These are phyloP conservation scores for Cryomyces antarcticus DNA, from an alignment of 495 filamentous ascomycete genomes.

Conservation along the genomic window DNA sequence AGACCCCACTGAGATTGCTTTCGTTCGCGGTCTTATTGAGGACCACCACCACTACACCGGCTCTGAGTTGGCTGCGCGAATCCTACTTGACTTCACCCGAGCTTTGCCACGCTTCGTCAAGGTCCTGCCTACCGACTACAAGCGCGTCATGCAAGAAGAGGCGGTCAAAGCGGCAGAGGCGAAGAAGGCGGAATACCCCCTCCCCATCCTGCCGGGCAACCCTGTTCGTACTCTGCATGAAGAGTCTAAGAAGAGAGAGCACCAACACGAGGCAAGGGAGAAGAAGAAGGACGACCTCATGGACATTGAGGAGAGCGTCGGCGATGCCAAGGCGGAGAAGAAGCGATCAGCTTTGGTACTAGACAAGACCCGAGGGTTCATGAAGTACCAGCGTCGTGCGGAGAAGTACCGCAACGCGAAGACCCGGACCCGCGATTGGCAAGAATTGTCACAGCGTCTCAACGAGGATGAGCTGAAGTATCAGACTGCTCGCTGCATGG, in stretches of 20 bases:
- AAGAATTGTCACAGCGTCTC: constrained; percentile 71
- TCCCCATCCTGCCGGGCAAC: constrained; percentile 55
- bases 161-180: constrained; percentile 66
- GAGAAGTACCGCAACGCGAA: constrained; percentile 88
- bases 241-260: constrained; percentile 38
- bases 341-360: constrained; percentile 82
- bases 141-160: constrained; percentile 77
- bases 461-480: constrained; percentile 97
- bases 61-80: constrained; percentile 86
- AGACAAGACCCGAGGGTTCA: constrained; percentile 96
- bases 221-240: constrained; percentile 26
- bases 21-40: constrained; percentile 81
- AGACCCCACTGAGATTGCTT: constrained; percentile 84
- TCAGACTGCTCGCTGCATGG: constrained; percentile 97
- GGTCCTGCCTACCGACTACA: constrained; percentile 91
- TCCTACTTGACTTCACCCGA: constrained; percentile 90
- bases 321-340: constrained; percentile 73
- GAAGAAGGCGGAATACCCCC: constrained; percentile 63
- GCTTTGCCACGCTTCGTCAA: constrained; percentile 87
- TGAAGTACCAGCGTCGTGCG: constrained; percentile 87
- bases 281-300: constrained; percentile 62
- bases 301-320: constrained; percentile 89
- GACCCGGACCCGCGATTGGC: constrained; percentile 86
- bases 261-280: constrained; percentile 32
- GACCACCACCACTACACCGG: constrained; percentile 99